phyloP scores from a whole-genome alignment of 768 basidiomycete species.

The Obba rivulosa region DNA sequence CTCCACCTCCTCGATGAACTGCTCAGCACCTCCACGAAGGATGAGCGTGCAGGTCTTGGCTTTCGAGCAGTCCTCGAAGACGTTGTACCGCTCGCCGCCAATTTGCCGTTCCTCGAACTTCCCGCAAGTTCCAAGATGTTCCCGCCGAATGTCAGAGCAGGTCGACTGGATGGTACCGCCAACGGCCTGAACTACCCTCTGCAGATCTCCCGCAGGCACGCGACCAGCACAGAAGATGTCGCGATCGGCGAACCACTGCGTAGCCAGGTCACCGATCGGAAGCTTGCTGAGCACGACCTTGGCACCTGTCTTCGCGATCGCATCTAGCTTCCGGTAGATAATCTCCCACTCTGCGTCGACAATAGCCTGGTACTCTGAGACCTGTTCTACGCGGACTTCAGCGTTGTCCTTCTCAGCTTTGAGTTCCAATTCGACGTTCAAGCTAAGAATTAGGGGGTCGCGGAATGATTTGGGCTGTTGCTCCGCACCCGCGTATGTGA shows the following conservation, averaged over 20 bases:
- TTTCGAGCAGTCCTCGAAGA: constrained; percentile 89
- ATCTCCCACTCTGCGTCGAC: constrained; percentile 99
- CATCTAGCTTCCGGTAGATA: constrained; percentile 95
- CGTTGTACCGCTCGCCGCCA: constrained; percentile 93
- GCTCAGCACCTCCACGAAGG: constrained; percentile 94
- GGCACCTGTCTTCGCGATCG: constrained; percentile 93
- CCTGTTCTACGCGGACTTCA: constrained; percentile 93
- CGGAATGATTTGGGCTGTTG: constrained; percentile 95
- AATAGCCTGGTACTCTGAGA: constrained; percentile 98
- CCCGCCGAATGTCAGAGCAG: constrained; percentile 82
- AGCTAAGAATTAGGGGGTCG: constrained; percentile 83
- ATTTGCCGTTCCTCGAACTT: constrained; percentile 92
- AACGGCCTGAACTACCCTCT: constrained; percentile 92
- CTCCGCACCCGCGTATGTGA: constrained; percentile 98
- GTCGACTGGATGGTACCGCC: constrained; percentile 95
- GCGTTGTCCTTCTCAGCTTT: constrained; percentile 99
- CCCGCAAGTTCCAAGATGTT: constrained; percentile 94
- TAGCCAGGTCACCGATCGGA: constrained; percentile 96
- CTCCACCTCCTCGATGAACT: constrained; percentile 98
- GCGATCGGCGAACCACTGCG: constrained; percentile 98
- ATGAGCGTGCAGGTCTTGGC: constrained; percentile 95
- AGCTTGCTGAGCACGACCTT: constrained; percentile 97
- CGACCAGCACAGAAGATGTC: constrained; percentile 99
- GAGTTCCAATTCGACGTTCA: constrained; percentile 97
- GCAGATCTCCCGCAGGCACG: constrained; percentile 83